Percentiles rank a stretch among this genome's conserved stretches.
Conservation (phyloP, 2,329 filamentous ascomycete species). For the Rhexocercosporidium sp. region DNA sequence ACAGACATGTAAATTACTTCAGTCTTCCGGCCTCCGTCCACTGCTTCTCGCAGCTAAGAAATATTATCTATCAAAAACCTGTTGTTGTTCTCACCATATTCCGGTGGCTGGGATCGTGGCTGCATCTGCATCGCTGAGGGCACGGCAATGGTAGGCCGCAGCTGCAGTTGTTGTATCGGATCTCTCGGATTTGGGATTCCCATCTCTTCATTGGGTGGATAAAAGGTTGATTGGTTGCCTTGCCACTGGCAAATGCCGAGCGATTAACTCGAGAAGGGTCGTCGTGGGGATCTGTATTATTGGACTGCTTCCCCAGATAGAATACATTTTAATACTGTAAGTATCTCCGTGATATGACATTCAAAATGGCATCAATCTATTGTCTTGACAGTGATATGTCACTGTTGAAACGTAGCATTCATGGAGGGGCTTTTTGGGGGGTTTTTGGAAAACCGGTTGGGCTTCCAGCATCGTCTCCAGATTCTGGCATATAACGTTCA, state of each 20-base stretch:
- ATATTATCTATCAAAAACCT: not conserved
- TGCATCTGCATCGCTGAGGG: not conserved
- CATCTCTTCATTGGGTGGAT: constrained; percentile 3
- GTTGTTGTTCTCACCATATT: not conserved
- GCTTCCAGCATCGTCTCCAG: not conserved
- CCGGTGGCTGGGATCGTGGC: not conserved
- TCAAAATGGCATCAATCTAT: no score
- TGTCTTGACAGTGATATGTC: no score
- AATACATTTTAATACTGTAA: no score
- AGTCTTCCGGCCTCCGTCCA: not conserved
- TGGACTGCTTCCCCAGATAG: not conserved
- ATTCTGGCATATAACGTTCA: not conserved
- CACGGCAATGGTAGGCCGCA: constrained; percentile 1
- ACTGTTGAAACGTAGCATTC: not conserved
- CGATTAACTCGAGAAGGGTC: not conserved
- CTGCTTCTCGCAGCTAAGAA: no score
- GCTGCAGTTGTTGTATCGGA: not conserved
- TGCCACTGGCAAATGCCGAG: constrained; percentile 1
- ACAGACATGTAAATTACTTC: not conserved
- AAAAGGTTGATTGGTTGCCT: constrained; percentile 8
- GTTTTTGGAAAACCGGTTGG: no score
- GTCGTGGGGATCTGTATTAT: not conserved
- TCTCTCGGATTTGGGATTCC: constrained; percentile 8
- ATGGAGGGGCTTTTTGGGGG: not conserved
- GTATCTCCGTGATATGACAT: no score